A percentile compares a stretch with the other conserved stretches of the same genome.
Conservation (phyloP, 2,329 filamentous ascomycete genomes). For the Cryoendolithus antarcticus region DNA sequence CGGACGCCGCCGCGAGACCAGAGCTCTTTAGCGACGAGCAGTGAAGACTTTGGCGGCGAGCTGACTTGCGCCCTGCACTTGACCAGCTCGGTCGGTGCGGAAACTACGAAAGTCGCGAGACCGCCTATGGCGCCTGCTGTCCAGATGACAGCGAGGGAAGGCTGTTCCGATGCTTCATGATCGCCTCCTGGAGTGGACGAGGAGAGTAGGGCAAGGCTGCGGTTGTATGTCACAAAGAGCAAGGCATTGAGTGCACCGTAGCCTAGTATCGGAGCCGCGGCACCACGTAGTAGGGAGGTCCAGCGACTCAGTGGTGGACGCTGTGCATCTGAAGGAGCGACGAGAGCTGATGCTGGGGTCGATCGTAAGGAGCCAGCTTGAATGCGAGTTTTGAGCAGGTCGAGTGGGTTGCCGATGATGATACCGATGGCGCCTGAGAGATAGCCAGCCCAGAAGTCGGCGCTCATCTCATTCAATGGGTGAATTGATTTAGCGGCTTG, state of each 20-base stretch:
- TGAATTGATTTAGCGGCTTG: not conserved
- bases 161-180: conserved; percentile 6
- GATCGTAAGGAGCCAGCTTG: conserved; percentile 46
- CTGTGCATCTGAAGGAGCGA: not conserved
- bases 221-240: conserved; percentile 83
- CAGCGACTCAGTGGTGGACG: conserved; percentile 7
- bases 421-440: conserved; percentile 77
- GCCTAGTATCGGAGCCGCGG: conserved; percentile 73
- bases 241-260: conserved; percentile 87
- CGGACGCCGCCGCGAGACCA: conserved; percentile 36
- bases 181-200: conserved; percentile 6
- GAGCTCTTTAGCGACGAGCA: conserved; percentile 17
- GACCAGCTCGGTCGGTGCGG: conserved; percentile 77
- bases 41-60: conserved; percentile 17
- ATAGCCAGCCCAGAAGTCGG: conserved; percentile 92
- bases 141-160: conserved; percentile 37
- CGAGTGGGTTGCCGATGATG: conserved; percentile 73
- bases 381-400: conserved; percentile 58
- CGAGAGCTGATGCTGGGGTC: not conserved
- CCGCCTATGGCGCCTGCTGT: conserved; percentile 70
- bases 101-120: conserved; percentile 73
- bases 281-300: conserved; percentile 39
- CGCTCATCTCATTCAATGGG: conserved; percentile 47
- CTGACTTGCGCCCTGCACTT: conserved; percentile 79
- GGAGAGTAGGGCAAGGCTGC: conserved; percentile 55